Evolutionary conservation across 129 eudicot species (phyloP), one percentile per base, ranked within the genome.

Genomic region (carrot (Daucus carota)): DNA sequence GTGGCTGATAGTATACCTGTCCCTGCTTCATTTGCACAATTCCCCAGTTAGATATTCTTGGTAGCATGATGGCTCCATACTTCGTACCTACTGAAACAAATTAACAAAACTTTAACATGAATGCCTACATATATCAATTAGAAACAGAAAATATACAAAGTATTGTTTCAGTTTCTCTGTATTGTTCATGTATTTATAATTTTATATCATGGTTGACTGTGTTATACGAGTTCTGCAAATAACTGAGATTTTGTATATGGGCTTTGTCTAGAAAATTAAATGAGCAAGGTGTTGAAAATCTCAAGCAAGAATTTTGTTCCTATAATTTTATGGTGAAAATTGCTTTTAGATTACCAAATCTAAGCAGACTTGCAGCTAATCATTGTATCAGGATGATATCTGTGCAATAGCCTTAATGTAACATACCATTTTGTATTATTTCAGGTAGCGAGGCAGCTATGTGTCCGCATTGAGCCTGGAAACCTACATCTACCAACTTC

Each of bases 361-460:
- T 48, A 0, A 48, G 59, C 24, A 2, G 26, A 48, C 24, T 48
- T 17, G 57, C 57, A 17, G 57, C 24, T 17, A 48, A 48, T 17
- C 7, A 48, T 17, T 48, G 57, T 18, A 48, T 48, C 57, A 48
- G 24, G 57, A 48, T 6, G 57, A 24, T 18, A 18, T 47, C 54
- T 18, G n/a, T 47, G 57, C 57, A 48, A 48, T 1, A 18, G 24
- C 57, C 57, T 22, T 18, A 18, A 48, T 48, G 65, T 54, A 57
- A 24, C 24, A 26, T 57, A 22, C 31, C 32, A 57, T 57, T 57
- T 46, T 59, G 38, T 75, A 4, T 44, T 36, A 7, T 79, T 71
- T 72, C 84, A 92, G 97, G 89, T 92, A 67, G 96, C 93, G 33
- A 88, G 97, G 76, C 97, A 92, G 83, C 86, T 92, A 45, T 91